Percentiles rank a stretch among this genome's conserved stretches.
These are phyloP conservation scores for Aurifilum marmelostoma DNA, from an alignment of 2,329 filamentous ascomycete genomes.

Conservation along the genomic window DNA sequence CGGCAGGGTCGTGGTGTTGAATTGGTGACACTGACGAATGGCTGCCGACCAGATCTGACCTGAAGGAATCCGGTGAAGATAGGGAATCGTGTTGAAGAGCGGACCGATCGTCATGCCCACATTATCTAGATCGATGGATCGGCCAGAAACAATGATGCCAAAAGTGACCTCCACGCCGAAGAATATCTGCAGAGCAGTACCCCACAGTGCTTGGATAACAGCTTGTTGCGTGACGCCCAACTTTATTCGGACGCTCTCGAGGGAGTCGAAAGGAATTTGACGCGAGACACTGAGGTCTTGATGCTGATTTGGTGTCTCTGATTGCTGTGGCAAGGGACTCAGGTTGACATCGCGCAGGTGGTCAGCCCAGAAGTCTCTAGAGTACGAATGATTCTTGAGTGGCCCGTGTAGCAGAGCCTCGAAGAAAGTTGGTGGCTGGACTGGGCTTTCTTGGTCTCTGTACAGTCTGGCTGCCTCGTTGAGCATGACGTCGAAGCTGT, in stretches of 20 bases:
- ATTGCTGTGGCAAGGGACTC: constrained; percentile 31
- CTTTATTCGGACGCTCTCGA: constrained; percentile 58
- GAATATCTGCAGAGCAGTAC: constrained; percentile 60
- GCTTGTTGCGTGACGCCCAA: constrained; percentile 79
- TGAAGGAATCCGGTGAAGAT: constrained; percentile 52
- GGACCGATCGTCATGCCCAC: constrained; percentile 75
- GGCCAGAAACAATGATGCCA: constrained; percentile 79
- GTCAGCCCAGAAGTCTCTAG: constrained; percentile 67
- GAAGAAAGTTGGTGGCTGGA: constrained; percentile 60
- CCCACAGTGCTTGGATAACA: constrained; percentile 76
- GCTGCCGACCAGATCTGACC: constrained; percentile 62
- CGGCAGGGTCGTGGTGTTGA: constrained; percentile 67
- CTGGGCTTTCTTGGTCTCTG: constrained; percentile 31
- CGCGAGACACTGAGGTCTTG: constrained; percentile 34
- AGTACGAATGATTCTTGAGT: constrained; percentile 49
- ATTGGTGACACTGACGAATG: constrained; percentile 68
- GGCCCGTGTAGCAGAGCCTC: constrained; percentile 73
- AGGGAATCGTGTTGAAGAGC: constrained; percentile 88
- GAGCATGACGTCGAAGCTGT: constrained; percentile 72
- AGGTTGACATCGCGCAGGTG: constrained; percentile 49
- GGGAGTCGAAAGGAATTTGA: constrained; percentile 41
- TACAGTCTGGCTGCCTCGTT: constrained; percentile 49
- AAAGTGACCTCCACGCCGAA: constrained; percentile 56
- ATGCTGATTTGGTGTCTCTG: neutral
- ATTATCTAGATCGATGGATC: constrained; percentile 68